phyloP scores from a whole-genome alignment of 352 stramenopile genomes.

The Globisporangium recalcitrans region DNA sequence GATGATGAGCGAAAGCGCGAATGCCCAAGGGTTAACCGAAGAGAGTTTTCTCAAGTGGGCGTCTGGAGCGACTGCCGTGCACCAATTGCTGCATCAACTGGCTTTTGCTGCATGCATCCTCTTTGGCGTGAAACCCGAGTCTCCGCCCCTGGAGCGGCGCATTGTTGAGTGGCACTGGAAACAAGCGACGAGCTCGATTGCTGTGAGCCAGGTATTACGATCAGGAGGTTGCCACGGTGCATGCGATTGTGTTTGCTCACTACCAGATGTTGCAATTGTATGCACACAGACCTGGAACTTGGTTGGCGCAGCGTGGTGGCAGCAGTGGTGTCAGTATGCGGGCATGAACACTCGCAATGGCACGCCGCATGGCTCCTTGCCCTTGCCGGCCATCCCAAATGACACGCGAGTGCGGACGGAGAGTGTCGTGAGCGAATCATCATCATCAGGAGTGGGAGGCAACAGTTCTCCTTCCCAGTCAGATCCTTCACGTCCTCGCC shows the following conservation, averaged over 20 bases:
- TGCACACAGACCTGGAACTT: conserved; percentile 64
- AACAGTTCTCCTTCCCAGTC: background rate
- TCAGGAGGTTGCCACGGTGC: background rate
- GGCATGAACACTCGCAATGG: conserved; percentile 59
- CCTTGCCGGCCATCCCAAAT: conserved; percentile 42
- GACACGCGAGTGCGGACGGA: conserved; percentile 6
- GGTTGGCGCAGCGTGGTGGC: conserved; percentile 70
- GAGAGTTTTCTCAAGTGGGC: conserved; percentile 53
- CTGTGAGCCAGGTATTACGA: conserved; percentile 48
- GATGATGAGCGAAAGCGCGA: background rate
- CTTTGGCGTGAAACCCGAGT: conserved; percentile 73
- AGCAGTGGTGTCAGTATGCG: conserved; percentile 74
- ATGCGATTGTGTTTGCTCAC: conserved; percentile 3
- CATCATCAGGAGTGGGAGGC: background rate
- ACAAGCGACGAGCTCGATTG: conserved; percentile 35
- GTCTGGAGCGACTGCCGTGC: conserved; percentile 26
- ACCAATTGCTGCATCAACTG: conserved; percentile 63
- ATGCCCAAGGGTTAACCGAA: conserved; percentile 24
- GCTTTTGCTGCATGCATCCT: conserved; percentile 69
- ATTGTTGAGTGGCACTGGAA: conserved; percentile 78
- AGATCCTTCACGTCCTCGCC: conserved; percentile 23
- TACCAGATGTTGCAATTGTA: conserved; percentile 10
- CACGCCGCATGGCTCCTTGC: conserved; percentile 48
- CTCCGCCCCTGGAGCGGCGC: conserved; percentile 51
- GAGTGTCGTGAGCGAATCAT: background rate